These are phyloP conservation scores for Alternaria sp. DNA, from an alignment of 2,329 filamentous ascomycete genomes.

Conservation along the genomic window DNA sequence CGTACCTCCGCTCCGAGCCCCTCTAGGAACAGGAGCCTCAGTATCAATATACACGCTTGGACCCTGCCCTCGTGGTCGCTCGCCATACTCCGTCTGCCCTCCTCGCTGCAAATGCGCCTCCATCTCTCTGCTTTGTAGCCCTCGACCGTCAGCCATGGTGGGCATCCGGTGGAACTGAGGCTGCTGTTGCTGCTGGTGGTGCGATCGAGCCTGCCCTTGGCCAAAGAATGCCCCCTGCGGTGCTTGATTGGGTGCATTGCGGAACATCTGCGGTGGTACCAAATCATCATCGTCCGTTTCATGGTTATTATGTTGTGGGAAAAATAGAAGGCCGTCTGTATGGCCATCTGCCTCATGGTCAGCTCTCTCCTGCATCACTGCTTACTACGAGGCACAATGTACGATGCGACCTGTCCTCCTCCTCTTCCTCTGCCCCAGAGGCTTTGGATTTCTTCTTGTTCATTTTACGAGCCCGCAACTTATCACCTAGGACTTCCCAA, in stretches of 20 bases:
- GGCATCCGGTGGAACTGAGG: not conserved
- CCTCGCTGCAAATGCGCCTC: not conserved
- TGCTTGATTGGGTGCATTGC: not conserved
- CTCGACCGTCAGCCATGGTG: not conserved
- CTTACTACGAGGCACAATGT: not conserved
- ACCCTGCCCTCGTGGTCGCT: not conserved
- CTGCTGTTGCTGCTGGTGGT: not conserved
- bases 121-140: not conserved
- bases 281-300: not conserved
- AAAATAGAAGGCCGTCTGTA: not conserved
- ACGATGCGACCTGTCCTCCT: not conserved
- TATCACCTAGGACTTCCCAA: not conserved
- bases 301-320: not conserved
- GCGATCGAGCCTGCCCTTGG: not conserved
- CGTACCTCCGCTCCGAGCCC: not conserved
- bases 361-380: not conserved
- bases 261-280: not conserved
- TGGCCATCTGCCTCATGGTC: not conserved
- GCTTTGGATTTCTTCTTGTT: not conserved
- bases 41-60: slow-evolving; percentile 1
- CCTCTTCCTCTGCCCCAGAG: not conserved
- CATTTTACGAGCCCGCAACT: not conserved
- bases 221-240: too few relatives aligned
- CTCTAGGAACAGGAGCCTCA: not conserved
- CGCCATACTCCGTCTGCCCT: not conserved